phyloP scores from a whole-genome alignment of 345 rosid species.

The Theobroma cacao region DNA sequence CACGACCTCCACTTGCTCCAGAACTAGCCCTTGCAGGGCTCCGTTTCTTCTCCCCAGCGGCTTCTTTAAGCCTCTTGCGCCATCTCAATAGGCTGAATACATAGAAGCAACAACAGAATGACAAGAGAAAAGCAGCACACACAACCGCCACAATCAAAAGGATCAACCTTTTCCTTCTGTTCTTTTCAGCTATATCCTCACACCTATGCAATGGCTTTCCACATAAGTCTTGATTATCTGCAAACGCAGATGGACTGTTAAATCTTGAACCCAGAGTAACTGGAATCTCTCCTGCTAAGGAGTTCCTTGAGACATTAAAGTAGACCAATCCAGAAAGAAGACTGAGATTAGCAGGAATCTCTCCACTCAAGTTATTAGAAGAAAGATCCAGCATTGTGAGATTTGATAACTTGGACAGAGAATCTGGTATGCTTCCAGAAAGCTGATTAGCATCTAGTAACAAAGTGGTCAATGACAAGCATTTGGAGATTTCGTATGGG shows the following conservation, averaged over 20 bases:
- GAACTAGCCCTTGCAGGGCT: constrained; percentile 87
- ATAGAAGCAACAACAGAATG: constrained; percentile 86
- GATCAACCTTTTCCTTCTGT: constrained; percentile 54
- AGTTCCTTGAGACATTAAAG: constrained; percentile 78
- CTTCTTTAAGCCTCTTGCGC: constrained; percentile 75
- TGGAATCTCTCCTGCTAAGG: constrained; percentile 76
- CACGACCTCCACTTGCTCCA: constrained; percentile 70
- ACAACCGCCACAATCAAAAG: constrained; percentile 56
- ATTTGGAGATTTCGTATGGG: constrained; percentile 51
- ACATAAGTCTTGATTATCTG: constrained; percentile 55
- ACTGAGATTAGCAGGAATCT: constrained; percentile 58
- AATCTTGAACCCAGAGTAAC: constrained; percentile 49
- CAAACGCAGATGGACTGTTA: constrained; percentile 54
- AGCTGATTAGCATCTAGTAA: constrained; percentile 60
- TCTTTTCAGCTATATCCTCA: constrained; percentile 29
- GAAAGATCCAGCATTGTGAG: constrained; percentile 70
- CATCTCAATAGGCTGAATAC: constrained; percentile 75
- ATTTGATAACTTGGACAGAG: constrained; percentile 56
- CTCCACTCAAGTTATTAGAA: constrained; percentile 67
- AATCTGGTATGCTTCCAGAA: constrained; percentile 63
- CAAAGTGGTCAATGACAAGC: constrained; percentile 50
- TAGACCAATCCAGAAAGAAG: constrained; percentile 43
- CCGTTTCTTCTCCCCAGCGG: constrained; percentile 77
- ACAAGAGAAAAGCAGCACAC: constrained; percentile 51
- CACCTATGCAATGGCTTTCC: constrained; percentile 74